A percentile compares a stretch with the other conserved stretches of the same genome.
Conservation (phyloP, 2,329 filamentous ascomycete genomes). For the Neopestalotiopsis rosae region DNA sequence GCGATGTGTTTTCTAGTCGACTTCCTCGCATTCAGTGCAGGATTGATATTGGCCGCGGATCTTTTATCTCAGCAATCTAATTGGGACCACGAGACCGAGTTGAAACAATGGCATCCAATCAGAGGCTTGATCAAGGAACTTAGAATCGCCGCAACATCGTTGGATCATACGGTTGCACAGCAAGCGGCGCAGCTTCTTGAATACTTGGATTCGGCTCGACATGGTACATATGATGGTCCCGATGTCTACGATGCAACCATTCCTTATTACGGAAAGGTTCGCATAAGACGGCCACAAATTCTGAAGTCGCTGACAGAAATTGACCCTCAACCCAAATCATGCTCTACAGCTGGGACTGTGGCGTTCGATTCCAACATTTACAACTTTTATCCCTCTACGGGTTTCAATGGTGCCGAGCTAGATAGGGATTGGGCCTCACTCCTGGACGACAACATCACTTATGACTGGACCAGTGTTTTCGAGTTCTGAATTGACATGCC, state of each 20-base stretch:
- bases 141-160: neutral
- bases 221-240: constrained; percentile 11
- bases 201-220: constrained; percentile 9
- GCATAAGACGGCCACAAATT: neutral
- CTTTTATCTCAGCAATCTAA: constrained; percentile 7
- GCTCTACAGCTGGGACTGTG: neutral
- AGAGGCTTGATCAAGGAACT: constrained; percentile 1
- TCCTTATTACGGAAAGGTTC: constrained; percentile 10
- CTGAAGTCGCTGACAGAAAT: neutral
- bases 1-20: constrained; percentile 16
- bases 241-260: constrained; percentile 12
- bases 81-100: neutral
- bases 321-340: neutral
- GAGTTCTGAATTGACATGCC: neutral
- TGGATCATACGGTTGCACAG: constrained; percentile 9
- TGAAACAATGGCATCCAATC: neutral
- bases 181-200: constrained; percentile 13
- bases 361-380: constrained; percentile 9
- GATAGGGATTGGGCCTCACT: constrained; percentile 9
- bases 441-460: neutral
- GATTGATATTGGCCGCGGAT: constrained; percentile 8
- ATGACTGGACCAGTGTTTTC: constrained; percentile 7
- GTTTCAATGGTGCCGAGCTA: neutral
- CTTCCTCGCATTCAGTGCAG: constrained; percentile 13
- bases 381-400: neutral